Evolutionary conservation across 2,329 filamentous ascomycete species (phyloP).

Genomic region (Aureobasidium lini): DNA sequence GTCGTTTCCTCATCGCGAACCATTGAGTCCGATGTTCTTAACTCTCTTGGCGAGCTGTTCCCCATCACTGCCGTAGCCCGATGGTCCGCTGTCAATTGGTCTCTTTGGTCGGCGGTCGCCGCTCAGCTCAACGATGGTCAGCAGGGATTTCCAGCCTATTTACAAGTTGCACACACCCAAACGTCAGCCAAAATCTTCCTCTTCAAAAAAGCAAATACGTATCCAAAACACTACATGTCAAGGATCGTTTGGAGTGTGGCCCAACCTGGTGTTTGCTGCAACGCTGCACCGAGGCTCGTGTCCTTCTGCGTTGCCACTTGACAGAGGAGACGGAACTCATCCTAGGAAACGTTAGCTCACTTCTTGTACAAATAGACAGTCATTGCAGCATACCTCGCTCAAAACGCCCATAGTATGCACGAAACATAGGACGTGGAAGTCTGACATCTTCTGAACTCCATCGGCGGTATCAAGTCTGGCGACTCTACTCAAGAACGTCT

Average conservation of each 20-base stretch:
- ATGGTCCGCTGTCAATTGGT: neutral
- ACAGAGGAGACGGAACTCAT: conserved; percentile 81
- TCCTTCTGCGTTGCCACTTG: conserved; percentile 77
- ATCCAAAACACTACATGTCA: conserved; percentile 28
- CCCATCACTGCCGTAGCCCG: conserved; percentile 17
- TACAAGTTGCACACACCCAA: conserved; percentile 13
- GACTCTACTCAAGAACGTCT: conserved; percentile 58
- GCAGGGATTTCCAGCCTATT: conserved; percentile 43
- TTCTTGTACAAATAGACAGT: neutral
- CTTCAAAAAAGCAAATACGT: conserved; percentile 18
- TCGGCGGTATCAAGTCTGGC: conserved; percentile 52
- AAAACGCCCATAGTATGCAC: conserved; percentile 73
- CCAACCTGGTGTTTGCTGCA: conserved; percentile 86
- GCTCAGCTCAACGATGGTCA: conserved; percentile 90
- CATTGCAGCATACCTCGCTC: conserved; percentile 58
- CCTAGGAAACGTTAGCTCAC: conserved; percentile 45
- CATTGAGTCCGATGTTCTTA: conserved; percentile 16
- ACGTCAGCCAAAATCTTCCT: conserved; percentile 17
- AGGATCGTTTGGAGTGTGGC: conserved; percentile 90
- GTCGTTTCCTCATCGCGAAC: neutral
- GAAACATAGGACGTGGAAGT: conserved; percentile 92
- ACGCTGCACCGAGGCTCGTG: conserved; percentile 69
- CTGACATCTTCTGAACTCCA: conserved; percentile 65
- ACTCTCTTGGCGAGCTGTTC: conserved; percentile 25
- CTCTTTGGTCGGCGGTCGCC: conserved; percentile 77